phyloP scores from a whole-genome alignment of 192 early-diverging fungal genomes.

The Phycomyces blakesleeanus region DNA sequence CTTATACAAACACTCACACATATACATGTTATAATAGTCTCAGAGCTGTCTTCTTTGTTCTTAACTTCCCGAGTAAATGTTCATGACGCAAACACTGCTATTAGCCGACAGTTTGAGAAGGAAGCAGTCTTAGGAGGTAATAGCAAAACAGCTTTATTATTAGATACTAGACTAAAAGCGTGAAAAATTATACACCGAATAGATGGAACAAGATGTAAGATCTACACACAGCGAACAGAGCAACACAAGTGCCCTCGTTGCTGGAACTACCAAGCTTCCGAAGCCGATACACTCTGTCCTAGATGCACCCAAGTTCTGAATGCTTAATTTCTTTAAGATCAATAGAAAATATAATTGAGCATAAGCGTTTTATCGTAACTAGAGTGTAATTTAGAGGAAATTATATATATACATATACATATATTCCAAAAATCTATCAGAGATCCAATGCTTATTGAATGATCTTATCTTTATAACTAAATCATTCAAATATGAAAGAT shows the following conservation, averaged over 20 bases:
- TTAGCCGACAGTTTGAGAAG: background rate
- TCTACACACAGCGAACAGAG: constrained; percentile 46
- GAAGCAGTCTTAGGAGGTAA: constrained; percentile 9
- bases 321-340: background rate
- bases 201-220: constrained; percentile 1
- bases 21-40: constrained; percentile 19
- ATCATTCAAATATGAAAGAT: too few relatives aligned
- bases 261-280: constrained; percentile 59
- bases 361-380: too few relatives aligned
- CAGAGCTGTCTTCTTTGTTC: constrained; percentile 45
- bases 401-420: too few relatives aligned
- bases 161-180: background rate
- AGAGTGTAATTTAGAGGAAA: too few relatives aligned
- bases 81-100: background rate
- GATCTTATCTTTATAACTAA: too few relatives aligned
- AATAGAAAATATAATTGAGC: background rate
- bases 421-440: too few relatives aligned
- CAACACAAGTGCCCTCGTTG: constrained; percentile 77
- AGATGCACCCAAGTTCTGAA: constrained; percentile 46
- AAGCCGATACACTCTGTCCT: constrained; percentile 49
- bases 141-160: background rate
- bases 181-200: background rate
- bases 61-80: constrained; percentile 45
- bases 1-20: too few relatives aligned
- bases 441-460: too few relatives aligned